These are phyloP conservation scores for Fusarium sp. DNA, from an alignment of 2,329 filamentous ascomycete species.

Conservation along the genomic window DNA sequence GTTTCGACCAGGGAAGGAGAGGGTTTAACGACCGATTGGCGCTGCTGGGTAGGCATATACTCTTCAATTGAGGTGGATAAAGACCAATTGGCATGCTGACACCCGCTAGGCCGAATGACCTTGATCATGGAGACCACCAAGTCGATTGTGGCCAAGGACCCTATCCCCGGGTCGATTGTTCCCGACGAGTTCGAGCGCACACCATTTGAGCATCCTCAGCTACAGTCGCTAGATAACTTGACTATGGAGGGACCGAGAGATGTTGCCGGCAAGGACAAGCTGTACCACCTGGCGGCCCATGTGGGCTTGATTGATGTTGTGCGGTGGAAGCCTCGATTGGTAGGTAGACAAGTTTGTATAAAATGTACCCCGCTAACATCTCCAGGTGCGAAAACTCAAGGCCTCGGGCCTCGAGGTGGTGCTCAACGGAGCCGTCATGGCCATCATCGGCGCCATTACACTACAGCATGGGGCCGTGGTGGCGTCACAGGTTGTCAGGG, in stretches of 20 bases:
- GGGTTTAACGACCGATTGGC: slow-evolving; percentile 95
- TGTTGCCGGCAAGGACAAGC: slow-evolving; percentile 71
- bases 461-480: slow-evolving; percentile 86
- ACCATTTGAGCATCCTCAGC: slow-evolving; percentile 77
- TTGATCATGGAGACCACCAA: slow-evolving; percentile 55
- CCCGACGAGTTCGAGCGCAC: slow-evolving; percentile 66
- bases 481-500: slow-evolving; percentile 79
- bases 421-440: slow-evolving; percentile 81
- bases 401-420: slow-evolving; percentile 81
- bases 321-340: slow-evolving; percentile 89
- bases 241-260: slow-evolving; percentile 69
- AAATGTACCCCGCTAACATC: slow-evolving; percentile 3
- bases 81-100: slow-evolving; percentile 22
- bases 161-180: slow-evolving; percentile 39
- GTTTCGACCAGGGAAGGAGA: slow-evolving; percentile 93
- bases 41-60: slow-evolving; percentile 75
- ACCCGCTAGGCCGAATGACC: slow-evolving; percentile 49
- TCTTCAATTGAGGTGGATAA: neutral
- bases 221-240: slow-evolving; percentile 81
- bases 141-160: slow-evolving; percentile 51
- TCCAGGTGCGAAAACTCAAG: slow-evolving; percentile 72
- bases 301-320: slow-evolving; percentile 81
- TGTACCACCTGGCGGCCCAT: slow-evolving; percentile 75
- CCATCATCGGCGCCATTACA: slow-evolving; percentile 89
- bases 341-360: slow-evolving; percentile 56